Evolutionary conservation across 805 yeast species (phyloP).

Genomic region (Candida taoyuanica): DNA sequence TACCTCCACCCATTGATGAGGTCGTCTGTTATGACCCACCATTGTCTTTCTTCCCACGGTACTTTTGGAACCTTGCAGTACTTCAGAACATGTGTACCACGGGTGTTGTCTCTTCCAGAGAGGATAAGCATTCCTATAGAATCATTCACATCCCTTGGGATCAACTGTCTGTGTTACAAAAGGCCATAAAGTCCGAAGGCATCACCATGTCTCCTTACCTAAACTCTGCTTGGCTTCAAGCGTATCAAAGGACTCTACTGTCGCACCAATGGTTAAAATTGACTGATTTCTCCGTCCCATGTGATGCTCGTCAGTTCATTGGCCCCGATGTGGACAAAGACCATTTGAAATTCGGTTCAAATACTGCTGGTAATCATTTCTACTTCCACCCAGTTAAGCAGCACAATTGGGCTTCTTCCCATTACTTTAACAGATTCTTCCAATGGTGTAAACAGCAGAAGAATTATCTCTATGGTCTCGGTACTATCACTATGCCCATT

Average conservation of each 20-base stretch:
- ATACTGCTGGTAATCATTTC: slow-evolving; percentile 19
- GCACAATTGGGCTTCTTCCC: slow-evolving; percentile 6
- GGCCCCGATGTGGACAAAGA: slow-evolving; percentile 8
- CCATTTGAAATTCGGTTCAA: slow-evolving; percentile 17
- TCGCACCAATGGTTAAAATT: slow-evolving; percentile 6
- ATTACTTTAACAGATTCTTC: slow-evolving; percentile 10
- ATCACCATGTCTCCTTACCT: slow-evolving; percentile 20
- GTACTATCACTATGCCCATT: slow-evolving; percentile 14
- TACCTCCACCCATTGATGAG: slow-evolving; percentile 19
- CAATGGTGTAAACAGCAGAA: slow-evolving; percentile 2
- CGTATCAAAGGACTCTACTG: slow-evolving; percentile 7
- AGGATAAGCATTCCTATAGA: slow-evolving; percentile 12
- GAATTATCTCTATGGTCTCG: slow-evolving; percentile 16
- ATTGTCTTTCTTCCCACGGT: slow-evolving; percentile 10
- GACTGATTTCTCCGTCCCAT: slow-evolving; percentile 18
- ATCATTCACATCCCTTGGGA: slow-evolving; percentile 9
- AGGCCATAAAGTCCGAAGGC: not conserved
- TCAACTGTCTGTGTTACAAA: not conserved
- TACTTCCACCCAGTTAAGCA: slow-evolving; percentile 8
- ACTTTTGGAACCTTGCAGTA: slow-evolving; percentile 5
- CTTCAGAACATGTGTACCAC: slow-evolving; percentile 4
- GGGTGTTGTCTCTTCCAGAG: slow-evolving; percentile 1
- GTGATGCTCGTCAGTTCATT: slow-evolving; percentile 19
- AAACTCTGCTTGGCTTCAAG: slow-evolving; percentile 18
- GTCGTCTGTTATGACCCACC: slow-evolving; percentile 16